Evolutionary conservation across 768 basidiomycete genomes (phyloP).

Genomic region (Boletus huronensis): DNA sequence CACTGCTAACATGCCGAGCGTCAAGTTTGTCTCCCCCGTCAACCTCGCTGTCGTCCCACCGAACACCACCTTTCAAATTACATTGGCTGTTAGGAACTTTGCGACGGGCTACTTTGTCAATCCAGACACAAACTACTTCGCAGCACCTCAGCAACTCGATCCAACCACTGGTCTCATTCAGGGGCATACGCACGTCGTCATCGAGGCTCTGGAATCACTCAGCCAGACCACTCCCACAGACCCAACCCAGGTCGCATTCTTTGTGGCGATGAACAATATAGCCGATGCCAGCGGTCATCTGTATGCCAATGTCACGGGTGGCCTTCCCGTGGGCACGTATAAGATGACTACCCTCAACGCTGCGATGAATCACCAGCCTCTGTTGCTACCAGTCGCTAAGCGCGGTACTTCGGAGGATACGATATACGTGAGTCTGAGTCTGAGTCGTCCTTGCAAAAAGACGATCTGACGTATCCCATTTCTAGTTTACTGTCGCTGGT

Average conservation of each 20-base stretch:
- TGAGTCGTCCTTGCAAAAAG: background rate
- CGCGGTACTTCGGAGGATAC: constrained; percentile 41
- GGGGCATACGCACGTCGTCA: constrained; percentile 63
- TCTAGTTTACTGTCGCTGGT: constrained; percentile 27
- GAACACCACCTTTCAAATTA: constrained; percentile 51
- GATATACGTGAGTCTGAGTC: constrained; percentile 34
- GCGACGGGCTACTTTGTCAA: constrained; percentile 59
- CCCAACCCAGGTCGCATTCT: constrained; percentile 54
- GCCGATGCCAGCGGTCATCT: constrained; percentile 45
- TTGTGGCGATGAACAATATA: constrained; percentile 48
- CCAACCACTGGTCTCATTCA: constrained; percentile 44
- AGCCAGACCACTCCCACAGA: constrained; percentile 47
- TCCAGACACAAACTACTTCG: constrained; percentile 47
- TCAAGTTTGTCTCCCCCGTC: constrained; percentile 48
- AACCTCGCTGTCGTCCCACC: constrained; percentile 43
- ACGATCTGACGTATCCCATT: constrained; percentile 2
- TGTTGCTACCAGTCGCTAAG: constrained; percentile 35
- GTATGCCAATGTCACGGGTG: constrained; percentile 45
- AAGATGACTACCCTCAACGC: constrained; percentile 42
- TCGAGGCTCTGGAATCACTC: constrained; percentile 49
- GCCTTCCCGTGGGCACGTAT: constrained; percentile 53
- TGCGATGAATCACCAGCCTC: constrained; percentile 46
- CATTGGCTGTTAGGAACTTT: constrained; percentile 43
- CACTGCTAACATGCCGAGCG: constrained; percentile 47
- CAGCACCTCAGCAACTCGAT: constrained; percentile 53